Evolutionary conservation across 495 filamentous ascomycete genomes (phyloP).

Genomic region (Niebla homalea): DNA sequence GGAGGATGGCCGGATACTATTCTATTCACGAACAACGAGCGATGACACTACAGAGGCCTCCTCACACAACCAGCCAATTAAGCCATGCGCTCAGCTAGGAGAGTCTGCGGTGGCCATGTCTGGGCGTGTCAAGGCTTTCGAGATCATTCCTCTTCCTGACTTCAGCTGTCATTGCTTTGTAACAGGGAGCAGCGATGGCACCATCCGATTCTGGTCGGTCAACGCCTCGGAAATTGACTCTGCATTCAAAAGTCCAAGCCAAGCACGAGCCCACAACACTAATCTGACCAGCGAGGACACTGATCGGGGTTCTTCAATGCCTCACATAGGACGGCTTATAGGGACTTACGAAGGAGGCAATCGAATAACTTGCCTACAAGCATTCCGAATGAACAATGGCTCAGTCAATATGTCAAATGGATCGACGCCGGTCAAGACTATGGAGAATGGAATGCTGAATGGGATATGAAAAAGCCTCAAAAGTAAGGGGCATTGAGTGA

Average conservation of each 20-base stretch:
- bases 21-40: constrained; percentile 37
- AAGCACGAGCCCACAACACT: too few relatives aligned
- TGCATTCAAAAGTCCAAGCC: too few relatives aligned
- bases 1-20: constrained; percentile 78
- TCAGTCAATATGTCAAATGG: too few relatives aligned
- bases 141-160: constrained; percentile 36
- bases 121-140: constrained; percentile 81
- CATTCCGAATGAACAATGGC: constrained; percentile 56
- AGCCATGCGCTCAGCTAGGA: constrained; percentile 63
- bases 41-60: background rate
- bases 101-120: constrained; percentile 52
- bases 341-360: constrained; percentile 74
- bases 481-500: too few relatives aligned
- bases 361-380: constrained; percentile 77
- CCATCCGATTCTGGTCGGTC: constrained; percentile 62
- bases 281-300: too few relatives aligned
- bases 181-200: constrained; percentile 72
- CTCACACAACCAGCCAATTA: constrained; percentile 33
- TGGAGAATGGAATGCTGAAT: too few relatives aligned
- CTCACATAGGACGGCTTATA: constrained; percentile 39
- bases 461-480: too few relatives aligned
- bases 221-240: constrained; percentile 17
- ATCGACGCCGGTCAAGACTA: too few relatives aligned
- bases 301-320: too few relatives aligned
- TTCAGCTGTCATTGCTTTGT: constrained; percentile 43